These are phyloP conservation scores for Auricularia heimuer DNA, from an alignment of 768 basidiomycete genomes.

Conservation along the genomic window DNA sequence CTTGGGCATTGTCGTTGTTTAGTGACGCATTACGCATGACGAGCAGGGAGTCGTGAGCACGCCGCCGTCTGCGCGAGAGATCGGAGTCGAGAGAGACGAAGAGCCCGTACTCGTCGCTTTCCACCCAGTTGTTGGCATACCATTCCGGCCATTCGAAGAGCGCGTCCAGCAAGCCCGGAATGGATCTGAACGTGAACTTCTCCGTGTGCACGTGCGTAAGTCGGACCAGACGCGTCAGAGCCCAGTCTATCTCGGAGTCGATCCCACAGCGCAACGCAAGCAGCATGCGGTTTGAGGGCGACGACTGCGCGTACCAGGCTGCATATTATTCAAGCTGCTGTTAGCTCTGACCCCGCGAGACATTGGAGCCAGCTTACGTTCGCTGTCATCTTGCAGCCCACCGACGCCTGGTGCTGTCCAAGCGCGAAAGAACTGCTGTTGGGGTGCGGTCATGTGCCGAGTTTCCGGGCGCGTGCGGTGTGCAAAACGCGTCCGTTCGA, in stretches of 20 bases:
- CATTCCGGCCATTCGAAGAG: slow-evolving; percentile 85
- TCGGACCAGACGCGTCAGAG: slow-evolving; percentile 75
- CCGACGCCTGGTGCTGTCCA: background rate
- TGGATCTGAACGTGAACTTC: slow-evolving; percentile 55
- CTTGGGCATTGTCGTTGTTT: slow-evolving; percentile 53
- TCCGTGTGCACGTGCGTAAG: slow-evolving; percentile 46
- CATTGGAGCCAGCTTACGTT: background rate
- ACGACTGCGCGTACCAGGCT: slow-evolving; percentile 56
- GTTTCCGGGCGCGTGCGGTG: background rate
- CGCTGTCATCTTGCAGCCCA: background rate
- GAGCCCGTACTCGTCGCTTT: slow-evolving; percentile 21
- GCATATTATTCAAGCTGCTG: no score
- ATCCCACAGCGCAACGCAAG: slow-evolving; percentile 81
- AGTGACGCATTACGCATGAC: slow-evolving; percentile 78
- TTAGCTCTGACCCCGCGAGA: slow-evolving; percentile 15
- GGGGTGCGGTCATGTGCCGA: background rate
- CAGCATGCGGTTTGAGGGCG: slow-evolving; percentile 79
- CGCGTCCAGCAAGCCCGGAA: slow-evolving; percentile 74
- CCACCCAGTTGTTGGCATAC: slow-evolving; percentile 38
- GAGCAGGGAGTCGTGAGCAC: slow-evolving; percentile 79
- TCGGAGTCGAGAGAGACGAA: slow-evolving; percentile 45
- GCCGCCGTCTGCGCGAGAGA: slow-evolving; percentile 46
- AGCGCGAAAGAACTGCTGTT: background rate
- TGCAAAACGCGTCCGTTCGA: background rate
- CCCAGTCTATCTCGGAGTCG: slow-evolving; percentile 76